Percentiles rank a stretch among this genome's conserved stretches.
Evolutionary conservation across 352 stramenopile species (phyloP).

Genomic region (Phytophthora tentaculata): DNA sequence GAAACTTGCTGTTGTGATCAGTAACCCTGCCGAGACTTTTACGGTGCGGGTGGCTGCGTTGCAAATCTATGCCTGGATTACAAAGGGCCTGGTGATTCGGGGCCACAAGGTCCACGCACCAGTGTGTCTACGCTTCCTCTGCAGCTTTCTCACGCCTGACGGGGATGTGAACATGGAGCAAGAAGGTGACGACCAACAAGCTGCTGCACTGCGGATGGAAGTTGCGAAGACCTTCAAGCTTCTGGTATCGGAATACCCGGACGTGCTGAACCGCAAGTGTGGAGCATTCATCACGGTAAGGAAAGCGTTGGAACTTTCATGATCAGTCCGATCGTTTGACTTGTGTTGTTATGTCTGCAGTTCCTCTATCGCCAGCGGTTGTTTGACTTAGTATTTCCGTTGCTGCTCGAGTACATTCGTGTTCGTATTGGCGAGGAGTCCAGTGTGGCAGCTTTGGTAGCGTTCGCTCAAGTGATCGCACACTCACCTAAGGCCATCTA

Average conservation of each 20-base stretch:
- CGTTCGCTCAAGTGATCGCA: constrained; percentile 81
- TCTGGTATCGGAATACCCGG: constrained; percentile 76
- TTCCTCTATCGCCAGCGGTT: constrained; percentile 82
- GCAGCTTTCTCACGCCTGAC: constrained; percentile 59
- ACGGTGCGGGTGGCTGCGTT: constrained; percentile 64
- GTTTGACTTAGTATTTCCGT: constrained; percentile 81
- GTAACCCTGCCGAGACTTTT: constrained; percentile 44
- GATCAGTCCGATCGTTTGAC: neutral
- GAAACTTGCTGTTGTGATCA: constrained; percentile 69
- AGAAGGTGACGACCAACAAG: constrained; percentile 26
- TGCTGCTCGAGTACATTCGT: constrained; percentile 71
- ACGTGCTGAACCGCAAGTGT: constrained; percentile 88
- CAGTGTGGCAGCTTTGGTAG: constrained; percentile 74
- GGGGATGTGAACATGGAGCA: constrained; percentile 39
- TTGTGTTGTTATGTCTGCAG: constrained; percentile 32
- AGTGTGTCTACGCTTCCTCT: constrained; percentile 74
- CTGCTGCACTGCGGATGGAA: constrained; percentile 60
- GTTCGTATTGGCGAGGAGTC: constrained; percentile 39
- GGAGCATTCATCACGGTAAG: constrained; percentile 81
- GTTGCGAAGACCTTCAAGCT: constrained; percentile 85
- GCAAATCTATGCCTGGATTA: constrained; percentile 87
- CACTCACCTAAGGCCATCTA: constrained; percentile 85
- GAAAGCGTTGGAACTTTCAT: neutral
- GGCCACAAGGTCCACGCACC: constrained; percentile 76
- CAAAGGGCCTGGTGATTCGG: constrained; percentile 83